These are phyloP conservation scores for Peltaster fructicola DNA, from an alignment of 2,329 filamentous ascomycete species.

Conservation along the genomic window DNA sequence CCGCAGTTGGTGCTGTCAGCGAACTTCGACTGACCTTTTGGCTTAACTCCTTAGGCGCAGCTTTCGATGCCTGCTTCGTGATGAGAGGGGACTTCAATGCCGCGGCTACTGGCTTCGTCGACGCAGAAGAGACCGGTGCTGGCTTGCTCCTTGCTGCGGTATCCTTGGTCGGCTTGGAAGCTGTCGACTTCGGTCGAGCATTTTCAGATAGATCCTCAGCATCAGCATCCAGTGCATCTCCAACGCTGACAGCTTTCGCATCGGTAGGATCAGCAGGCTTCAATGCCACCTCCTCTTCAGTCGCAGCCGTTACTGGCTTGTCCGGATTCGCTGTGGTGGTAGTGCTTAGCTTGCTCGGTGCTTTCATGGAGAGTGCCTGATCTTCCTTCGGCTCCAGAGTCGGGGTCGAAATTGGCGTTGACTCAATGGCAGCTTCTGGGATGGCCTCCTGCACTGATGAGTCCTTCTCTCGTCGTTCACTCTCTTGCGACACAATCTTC, in stretches of 20 bases:
- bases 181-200: slow-evolving; percentile 5
- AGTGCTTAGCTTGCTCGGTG: slow-evolving; percentile 7
- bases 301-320: slow-evolving; percentile 24
- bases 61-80: slow-evolving; percentile 4
- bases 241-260: slow-evolving; percentile 21
- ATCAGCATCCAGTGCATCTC: slow-evolving; percentile 19
- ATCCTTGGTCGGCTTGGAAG: slow-evolving; percentile 3
- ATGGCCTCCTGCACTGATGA: slow-evolving; percentile 20
- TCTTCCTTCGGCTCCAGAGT: slow-evolving; percentile 15
- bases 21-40: slow-evolving; percentile 17
- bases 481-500: slow-evolving; percentile 24
- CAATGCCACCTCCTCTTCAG: slow-evolving; percentile 23
- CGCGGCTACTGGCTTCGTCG: slow-evolving; percentile 6
- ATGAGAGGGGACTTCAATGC: slow-evolving; percentile 6
- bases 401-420: slow-evolving; percentile 17
- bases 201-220: slow-evolving; percentile 15
- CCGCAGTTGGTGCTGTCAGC: slow-evolving; percentile 18
- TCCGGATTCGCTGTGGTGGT: slow-evolving; percentile 24
- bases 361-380: slow-evolving; percentile 6
- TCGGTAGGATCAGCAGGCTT: slow-evolving; percentile 24
- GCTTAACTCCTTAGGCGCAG: slow-evolving; percentile 4
- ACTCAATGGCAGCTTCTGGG: slow-evolving; percentile 26
- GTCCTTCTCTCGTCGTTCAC: slow-evolving; percentile 21
- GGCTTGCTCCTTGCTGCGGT: slow-evolving; percentile 8
- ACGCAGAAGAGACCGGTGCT: slow-evolving; percentile 7